These are phyloP conservation scores for Aspergillus nanangensis DNA, from an alignment of 495 filamentous ascomycete genomes.

Conservation along the genomic window DNA sequence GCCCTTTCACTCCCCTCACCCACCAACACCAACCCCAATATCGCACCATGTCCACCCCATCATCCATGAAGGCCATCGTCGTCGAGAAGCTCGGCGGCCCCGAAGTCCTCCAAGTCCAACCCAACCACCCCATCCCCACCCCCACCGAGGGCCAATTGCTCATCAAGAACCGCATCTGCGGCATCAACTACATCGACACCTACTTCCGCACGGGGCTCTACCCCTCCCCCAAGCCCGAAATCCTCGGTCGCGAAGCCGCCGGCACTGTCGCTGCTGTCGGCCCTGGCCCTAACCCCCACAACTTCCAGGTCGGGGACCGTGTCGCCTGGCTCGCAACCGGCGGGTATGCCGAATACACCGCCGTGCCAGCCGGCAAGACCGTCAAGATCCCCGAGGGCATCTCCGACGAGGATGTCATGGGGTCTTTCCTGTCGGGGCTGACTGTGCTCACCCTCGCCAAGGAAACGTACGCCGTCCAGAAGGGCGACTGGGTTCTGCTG, in stretches of 20 bases:
- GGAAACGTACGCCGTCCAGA: conserved; percentile 69
- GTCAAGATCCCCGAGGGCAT: conserved; percentile 63
- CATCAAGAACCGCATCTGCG: conserved; percentile 79
- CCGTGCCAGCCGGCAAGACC: conserved; percentile 50
- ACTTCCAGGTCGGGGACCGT: conserved; percentile 58
- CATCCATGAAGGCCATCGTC: conserved; percentile 71
- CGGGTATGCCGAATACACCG: conserved; percentile 77
- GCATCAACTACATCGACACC: conserved; percentile 83
- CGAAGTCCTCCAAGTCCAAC: conserved; percentile 72
- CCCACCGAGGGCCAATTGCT: conserved; percentile 69
- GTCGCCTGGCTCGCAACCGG: conserved; percentile 60
- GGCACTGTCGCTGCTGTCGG: conserved; percentile 57
- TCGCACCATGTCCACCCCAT: conserved; percentile 46
- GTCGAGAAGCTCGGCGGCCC: conserved; percentile 73
- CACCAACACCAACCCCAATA: conserved; percentile 3
- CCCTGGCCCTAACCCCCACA: conserved; percentile 32
- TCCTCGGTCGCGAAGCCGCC: conserved; percentile 80
- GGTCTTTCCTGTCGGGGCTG: conserved; percentile 73
- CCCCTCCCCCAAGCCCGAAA: conserved; percentile 66
- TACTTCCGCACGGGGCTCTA: conserved; percentile 94
- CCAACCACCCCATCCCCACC: conserved; percentile 70
- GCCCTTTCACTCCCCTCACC: neutral
- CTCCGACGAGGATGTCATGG: conserved; percentile 58
- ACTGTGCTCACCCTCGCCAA: conserved; percentile 80
- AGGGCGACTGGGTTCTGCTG: conserved; percentile 80